phyloP scores from a whole-genome alignment of 1,139 yeast species.

The Yarrowia galli region DNA sequence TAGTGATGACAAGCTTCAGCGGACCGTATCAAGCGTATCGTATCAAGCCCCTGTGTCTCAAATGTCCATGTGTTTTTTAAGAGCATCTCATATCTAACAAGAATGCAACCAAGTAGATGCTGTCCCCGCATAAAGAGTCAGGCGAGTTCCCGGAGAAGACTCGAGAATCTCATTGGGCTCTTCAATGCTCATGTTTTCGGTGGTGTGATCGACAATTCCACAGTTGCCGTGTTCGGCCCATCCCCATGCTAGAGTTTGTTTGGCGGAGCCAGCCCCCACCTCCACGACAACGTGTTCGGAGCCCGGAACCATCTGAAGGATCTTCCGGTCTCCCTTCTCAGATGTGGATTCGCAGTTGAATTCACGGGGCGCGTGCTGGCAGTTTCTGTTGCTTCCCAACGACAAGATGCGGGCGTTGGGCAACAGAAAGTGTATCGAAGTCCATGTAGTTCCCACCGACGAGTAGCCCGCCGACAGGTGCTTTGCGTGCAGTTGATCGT shows the following conservation, averaged over 20 bases:
- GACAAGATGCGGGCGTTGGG: conserved; percentile 53
- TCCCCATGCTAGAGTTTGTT: conserved; percentile 74
- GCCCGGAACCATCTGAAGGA: conserved; percentile 59
- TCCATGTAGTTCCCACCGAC: conserved; percentile 73
- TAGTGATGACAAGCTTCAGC: conserved; percentile 2
- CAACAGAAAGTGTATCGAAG: conserved; percentile 65
- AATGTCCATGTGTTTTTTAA: background rate
- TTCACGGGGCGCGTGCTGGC: conserved; percentile 60
- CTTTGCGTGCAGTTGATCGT: conserved; percentile 31
- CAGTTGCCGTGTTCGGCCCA: conserved; percentile 99
- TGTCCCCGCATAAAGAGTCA: conserved; percentile 35
- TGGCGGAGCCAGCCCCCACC: conserved; percentile 6
- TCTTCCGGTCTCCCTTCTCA: conserved; percentile 36
- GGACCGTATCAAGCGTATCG: background rate
- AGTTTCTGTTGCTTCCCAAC: conserved; percentile 78
- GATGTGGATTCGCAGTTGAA: conserved; percentile 32
- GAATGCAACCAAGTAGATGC: conserved; percentile 38
- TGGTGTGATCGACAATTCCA: conserved; percentile 55
- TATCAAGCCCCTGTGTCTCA: background rate
- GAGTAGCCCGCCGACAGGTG: conserved; percentile 37
- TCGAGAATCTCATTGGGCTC: conserved; percentile 35
- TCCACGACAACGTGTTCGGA: conserved; percentile 79
- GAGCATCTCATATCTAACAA: conserved; percentile 16
- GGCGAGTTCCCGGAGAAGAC: background rate
- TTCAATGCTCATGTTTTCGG: conserved; percentile 35